phyloP scores from a whole-genome alignment of 1,284 basidiomycete species.

The Singerocomus inundabilis region DNA sequence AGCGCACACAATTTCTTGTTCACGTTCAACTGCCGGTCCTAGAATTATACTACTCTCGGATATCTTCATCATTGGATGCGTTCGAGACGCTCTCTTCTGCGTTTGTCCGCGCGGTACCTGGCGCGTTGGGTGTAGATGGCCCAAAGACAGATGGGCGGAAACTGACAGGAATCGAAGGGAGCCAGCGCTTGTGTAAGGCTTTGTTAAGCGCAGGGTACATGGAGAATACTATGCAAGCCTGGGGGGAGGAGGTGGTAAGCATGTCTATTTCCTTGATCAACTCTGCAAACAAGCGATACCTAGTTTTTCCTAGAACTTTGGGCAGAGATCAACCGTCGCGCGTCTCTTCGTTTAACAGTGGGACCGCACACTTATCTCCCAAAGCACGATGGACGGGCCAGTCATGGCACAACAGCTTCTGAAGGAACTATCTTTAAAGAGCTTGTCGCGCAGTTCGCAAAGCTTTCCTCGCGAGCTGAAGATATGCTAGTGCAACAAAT shows the following conservation, averaged over 20 bases:
- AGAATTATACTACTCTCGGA: slow-evolving; percentile 72
- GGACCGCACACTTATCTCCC: slow-evolving; percentile 50
- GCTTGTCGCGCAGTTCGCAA: slow-evolving; percentile 61
- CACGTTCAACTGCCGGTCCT: slow-evolving; percentile 85
- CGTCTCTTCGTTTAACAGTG: slow-evolving; percentile 52
- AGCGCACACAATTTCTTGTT: slow-evolving; percentile 82
- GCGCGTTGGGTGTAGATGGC: slow-evolving; percentile 65
- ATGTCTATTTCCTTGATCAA: neutral
- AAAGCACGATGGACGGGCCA: slow-evolving; percentile 29
- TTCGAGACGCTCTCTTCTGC: slow-evolving; percentile 89
- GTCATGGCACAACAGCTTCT: slow-evolving; percentile 28
- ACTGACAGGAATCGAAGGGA: slow-evolving; percentile 74
- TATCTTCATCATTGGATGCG: slow-evolving; percentile 85
- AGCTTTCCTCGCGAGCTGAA: slow-evolving; percentile 70
- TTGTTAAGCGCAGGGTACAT: slow-evolving; percentile 76
- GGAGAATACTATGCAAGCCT: slow-evolving; percentile 61
- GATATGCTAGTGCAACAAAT: slow-evolving; percentile 83
- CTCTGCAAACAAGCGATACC: neutral
- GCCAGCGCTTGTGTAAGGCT: slow-evolving; percentile 81
- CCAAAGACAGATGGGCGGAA: slow-evolving; percentile 55
- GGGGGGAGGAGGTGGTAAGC: slow-evolving; percentile 85
- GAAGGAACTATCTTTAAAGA: slow-evolving; percentile 76
- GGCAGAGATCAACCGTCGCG: slow-evolving; percentile 66
- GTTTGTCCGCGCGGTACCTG: slow-evolving; percentile 88
- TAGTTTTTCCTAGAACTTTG: slow-evolving; percentile 91